phyloP scores from a whole-genome alignment of 2,329 filamentous ascomycete genomes.

The Alternaria incomplexa region DNA sequence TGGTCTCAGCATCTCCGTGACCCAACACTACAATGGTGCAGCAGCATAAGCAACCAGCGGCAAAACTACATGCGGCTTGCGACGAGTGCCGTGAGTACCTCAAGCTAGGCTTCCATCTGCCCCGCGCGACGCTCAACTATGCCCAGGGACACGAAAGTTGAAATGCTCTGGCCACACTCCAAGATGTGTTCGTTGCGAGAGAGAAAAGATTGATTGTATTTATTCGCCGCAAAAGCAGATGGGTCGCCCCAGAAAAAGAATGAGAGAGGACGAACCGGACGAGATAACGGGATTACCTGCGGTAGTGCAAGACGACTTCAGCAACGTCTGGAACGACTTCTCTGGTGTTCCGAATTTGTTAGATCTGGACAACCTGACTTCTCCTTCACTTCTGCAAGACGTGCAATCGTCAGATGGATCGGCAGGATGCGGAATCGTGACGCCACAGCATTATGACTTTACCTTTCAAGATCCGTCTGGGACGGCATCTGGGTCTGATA shows the following conservation, averaged over 20 bases:
- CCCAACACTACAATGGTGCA: constrained; percentile 13
- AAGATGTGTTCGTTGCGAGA: constrained; percentile 50
- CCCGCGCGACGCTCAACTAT: constrained; percentile 2
- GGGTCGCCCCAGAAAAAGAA: constrained; percentile 58
- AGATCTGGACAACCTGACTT: constrained; percentile 18
- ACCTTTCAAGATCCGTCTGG: constrained; percentile 5
- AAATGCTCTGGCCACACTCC: constrained; percentile 56
- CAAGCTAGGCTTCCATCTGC: neutral
- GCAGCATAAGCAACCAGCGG: constrained; percentile 19
- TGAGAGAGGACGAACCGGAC: constrained; percentile 36
- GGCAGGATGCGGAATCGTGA: constrained; percentile 1
- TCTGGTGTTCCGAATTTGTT: constrained; percentile 7
- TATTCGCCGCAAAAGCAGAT: constrained; percentile 58
- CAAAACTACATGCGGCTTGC: constrained; percentile 44
- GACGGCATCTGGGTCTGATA: constrained; percentile 3
- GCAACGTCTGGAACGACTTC: neutral
- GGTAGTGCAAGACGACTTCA: constrained; percentile 5
- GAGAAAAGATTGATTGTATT: constrained; percentile 51
- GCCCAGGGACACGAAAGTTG: constrained; percentile 54
- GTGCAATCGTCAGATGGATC: neutral
- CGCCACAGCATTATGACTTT: constrained; percentile 11
- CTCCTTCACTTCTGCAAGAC: constrained; percentile 16
- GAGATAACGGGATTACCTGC: neutral
- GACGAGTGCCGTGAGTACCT: constrained; percentile 45
- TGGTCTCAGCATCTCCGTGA: neutral